A percentile compares a stretch with the other conserved stretches of the same genome.
Evolutionary conservation across 2,329 filamentous ascomycete species (phyloP).

Genomic region (Akanthomyces dipterigenus): DNA sequence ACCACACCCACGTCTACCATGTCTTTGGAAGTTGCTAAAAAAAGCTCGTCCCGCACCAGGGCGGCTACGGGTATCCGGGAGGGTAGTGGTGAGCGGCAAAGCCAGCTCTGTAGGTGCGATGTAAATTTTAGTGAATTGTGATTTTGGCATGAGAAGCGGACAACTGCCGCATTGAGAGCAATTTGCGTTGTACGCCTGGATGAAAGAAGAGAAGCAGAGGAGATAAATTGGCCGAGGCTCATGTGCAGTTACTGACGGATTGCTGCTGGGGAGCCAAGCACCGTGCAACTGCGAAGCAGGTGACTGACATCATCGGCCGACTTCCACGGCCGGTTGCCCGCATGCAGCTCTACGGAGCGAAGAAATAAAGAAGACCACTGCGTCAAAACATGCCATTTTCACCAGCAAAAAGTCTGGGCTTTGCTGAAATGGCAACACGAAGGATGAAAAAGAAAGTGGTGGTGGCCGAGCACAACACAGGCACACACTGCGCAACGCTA

Average conservation of each 20-base stretch:
- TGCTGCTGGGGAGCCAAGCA: background rate
- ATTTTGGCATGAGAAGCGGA: background rate
- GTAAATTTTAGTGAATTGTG: background rate
- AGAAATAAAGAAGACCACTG: background rate
- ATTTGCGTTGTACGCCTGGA: background rate
- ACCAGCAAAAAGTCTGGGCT: background rate
- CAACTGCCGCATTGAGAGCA: background rate
- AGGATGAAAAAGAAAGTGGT: background rate
- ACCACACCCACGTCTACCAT: background rate
- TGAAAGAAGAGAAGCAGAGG: background rate
- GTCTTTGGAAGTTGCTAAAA: conserved; percentile 5
- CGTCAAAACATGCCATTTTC: background rate
- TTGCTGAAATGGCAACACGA: background rate
- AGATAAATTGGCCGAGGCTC: background rate
- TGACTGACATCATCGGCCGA: background rate
- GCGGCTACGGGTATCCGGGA: conserved; percentile 5
- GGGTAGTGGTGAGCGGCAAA: conserved; percentile 5
- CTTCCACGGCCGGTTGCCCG: background rate
- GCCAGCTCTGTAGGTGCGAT: background rate
- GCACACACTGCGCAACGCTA: background rate
- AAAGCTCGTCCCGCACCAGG: background rate
- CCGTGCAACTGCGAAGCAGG: background rate
- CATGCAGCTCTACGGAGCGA: background rate
- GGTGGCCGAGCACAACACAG: background rate
- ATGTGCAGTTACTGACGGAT: background rate